A percentile compares a stretch with the other conserved stretches of the same genome.
Conservation (phyloP, 2,329 filamentous ascomycete species). For the Fusarium albidum region DNA sequence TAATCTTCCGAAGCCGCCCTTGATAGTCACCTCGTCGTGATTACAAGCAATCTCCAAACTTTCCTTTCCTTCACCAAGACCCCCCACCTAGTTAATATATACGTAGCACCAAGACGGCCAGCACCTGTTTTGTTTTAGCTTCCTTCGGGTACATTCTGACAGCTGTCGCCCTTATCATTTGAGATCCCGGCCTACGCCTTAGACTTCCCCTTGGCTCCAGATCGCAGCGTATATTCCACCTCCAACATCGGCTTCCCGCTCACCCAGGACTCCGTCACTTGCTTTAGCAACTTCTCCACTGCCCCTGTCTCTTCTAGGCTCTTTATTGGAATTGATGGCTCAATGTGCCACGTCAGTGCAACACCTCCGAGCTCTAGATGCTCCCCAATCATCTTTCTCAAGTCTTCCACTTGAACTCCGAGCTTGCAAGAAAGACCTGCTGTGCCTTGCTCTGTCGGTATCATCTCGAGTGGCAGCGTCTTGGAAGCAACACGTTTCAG, state of each 20-base stretch:
- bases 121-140: neutral
- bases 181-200: conserved; percentile 23
- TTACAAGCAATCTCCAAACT: conserved; percentile 24
- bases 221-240: conserved; percentile 39
- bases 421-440: conserved; percentile 20
- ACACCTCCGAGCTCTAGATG: conserved; percentile 16
- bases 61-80: neutral
- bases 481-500: conserved; percentile 33
- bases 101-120: conserved; percentile 2
- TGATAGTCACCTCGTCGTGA: conserved; percentile 19
- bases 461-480: conserved; percentile 39
- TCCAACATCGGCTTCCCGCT: conserved; percentile 9
- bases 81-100: neutral
- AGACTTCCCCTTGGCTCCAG: conserved; percentile 40
- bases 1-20: conserved; percentile 7
- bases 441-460: conserved; percentile 29
- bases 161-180: conserved; percentile 4
- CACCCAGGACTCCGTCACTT: conserved; percentile 36
- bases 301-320: conserved; percentile 36
- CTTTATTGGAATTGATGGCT: conserved; percentile 30
- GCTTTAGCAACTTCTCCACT: conserved; percentile 33
- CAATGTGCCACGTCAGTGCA: conserved; percentile 1
- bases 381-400: conserved; percentile 20
- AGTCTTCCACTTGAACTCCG: conserved; percentile 3
- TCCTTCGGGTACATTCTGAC: conserved; percentile 6